A percentile compares a stretch with the other conserved stretches of the same genome.
phyloP scores from a whole-genome alignment of 2,329 filamentous ascomycete species.

The Onygena corvina region DNA sequence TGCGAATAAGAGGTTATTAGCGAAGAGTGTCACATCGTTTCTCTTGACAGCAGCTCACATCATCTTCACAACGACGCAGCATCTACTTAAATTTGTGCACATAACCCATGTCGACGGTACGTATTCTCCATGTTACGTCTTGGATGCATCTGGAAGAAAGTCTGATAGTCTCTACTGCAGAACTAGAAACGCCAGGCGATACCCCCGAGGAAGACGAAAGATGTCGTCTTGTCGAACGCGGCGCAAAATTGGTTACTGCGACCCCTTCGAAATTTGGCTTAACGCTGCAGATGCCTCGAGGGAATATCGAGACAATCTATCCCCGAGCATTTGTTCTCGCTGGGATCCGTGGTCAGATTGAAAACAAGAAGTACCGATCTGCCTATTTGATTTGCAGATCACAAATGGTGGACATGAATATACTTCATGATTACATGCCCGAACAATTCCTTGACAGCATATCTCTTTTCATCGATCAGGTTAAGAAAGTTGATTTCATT shows the following conservation, averaged over 20 bases:
- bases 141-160: slow-evolving; percentile 16
- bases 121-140: slow-evolving; percentile 14
- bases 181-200: slow-evolving; percentile 70
- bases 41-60: slow-evolving; percentile 68
- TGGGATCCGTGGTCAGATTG: slow-evolving; percentile 71
- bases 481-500: slow-evolving; percentile 68
- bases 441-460: slow-evolving; percentile 70
- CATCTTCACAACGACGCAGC: slow-evolving; percentile 82
- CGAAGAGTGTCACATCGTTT: slow-evolving; percentile 88
- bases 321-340: slow-evolving; percentile 85
- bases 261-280: slow-evolving; percentile 80
- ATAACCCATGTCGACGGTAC: slow-evolving; percentile 54
- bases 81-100: slow-evolving; percentile 90
- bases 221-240: slow-evolving; percentile 83
- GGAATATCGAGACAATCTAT: slow-evolving; percentile 90
- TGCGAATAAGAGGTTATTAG: slow-evolving; percentile 59
- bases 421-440: slow-evolving; percentile 86
- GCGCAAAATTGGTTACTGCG: slow-evolving; percentile 72
- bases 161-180: slow-evolving; percentile 34
- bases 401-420: slow-evolving; percentile 95
- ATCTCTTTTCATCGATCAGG: slow-evolving; percentile 66
- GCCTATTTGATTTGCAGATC: slow-evolving; percentile 82
- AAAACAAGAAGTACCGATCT: slow-evolving; percentile 64
- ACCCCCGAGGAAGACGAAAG: slow-evolving; percentile 86
- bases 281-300: slow-evolving; percentile 86